These are phyloP conservation scores for Fragaria ananassa DNA, from an alignment of 306 rosid species.

Conservation along the genomic window DNA sequence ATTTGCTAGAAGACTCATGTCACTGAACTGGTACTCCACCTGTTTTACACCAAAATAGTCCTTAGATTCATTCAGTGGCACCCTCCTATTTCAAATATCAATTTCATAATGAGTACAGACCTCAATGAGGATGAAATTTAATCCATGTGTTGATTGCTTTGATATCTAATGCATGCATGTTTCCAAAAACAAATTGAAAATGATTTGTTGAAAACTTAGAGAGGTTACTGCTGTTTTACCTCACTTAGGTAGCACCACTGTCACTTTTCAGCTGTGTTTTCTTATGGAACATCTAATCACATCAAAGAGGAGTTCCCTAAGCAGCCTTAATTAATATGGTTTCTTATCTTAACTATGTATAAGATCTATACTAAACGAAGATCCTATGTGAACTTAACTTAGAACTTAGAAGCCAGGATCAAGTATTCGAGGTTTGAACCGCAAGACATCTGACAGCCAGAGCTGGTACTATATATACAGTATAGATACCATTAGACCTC, in stretches of 20 bases:
- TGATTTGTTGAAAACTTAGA: background rate
- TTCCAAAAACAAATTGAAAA: background rate
- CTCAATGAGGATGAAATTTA: background rate
- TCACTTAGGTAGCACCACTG: too few species aligned
- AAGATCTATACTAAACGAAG: background rate
- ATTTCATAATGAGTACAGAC: background rate
- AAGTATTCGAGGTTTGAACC: background rate
- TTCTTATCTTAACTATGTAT: background rate
- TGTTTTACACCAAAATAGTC: constrained; percentile 27
- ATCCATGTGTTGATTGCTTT: background rate
- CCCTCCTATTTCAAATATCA: background rate
- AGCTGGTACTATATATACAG: background rate
- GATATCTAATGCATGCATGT: background rate
- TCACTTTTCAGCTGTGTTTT: too few species aligned
- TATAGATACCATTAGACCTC: background rate
- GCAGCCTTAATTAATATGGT: background rate
- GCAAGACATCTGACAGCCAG: background rate
- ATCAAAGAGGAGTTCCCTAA: background rate
- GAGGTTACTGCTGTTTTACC: background rate
- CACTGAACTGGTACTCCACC: constrained; percentile 93
- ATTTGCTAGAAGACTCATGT: constrained; percentile 84
- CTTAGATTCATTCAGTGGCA: background rate
- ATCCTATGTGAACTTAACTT: background rate
- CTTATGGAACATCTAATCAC: background rate
- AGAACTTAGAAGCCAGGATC: background rate